Conservation (phyloP, 139 green algal species). For the Edaphochlamys debaryana region DNA sequence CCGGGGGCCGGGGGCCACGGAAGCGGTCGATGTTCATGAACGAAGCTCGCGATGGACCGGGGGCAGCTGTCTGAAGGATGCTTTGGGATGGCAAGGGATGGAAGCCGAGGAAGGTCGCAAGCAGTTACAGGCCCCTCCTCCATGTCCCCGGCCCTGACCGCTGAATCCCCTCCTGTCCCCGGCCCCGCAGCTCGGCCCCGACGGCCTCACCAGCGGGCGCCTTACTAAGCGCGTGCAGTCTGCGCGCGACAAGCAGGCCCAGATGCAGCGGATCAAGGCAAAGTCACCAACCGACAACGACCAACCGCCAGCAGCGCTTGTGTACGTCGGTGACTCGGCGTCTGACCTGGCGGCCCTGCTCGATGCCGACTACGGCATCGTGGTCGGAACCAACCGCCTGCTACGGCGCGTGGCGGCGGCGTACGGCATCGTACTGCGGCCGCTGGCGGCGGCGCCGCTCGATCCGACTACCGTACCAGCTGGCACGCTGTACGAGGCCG, state of each 20-base stretch:
- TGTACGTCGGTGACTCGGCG: conserved; percentile 70
- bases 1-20: too few species aligned
- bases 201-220: conserved; percentile 55
- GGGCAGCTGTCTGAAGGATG: too few species aligned
- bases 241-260: conserved; percentile 66
- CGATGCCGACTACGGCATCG: conserved; percentile 76
- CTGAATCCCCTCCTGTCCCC: background rate
- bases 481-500: conserved; percentile 19
- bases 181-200: background rate
- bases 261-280: too few species aligned
- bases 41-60: too few species aligned
- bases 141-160: background rate
- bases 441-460: conserved; percentile 53
- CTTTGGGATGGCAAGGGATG: too few species aligned
- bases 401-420: conserved; percentile 54
- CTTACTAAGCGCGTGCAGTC: conserved; percentile 58
- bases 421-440: conserved; percentile 48
- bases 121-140: too few species aligned
- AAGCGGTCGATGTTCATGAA: too few species aligned
- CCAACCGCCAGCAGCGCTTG: background rate
- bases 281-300: too few species aligned
- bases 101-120: too few species aligned
- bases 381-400: conserved; percentile 69
- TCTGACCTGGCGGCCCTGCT: conserved; percentile 65
- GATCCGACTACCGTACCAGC: background rate